phyloP scores from a whole-genome alignment of 139 green algal genomes.

The Desmodesmus armatus region DNA sequence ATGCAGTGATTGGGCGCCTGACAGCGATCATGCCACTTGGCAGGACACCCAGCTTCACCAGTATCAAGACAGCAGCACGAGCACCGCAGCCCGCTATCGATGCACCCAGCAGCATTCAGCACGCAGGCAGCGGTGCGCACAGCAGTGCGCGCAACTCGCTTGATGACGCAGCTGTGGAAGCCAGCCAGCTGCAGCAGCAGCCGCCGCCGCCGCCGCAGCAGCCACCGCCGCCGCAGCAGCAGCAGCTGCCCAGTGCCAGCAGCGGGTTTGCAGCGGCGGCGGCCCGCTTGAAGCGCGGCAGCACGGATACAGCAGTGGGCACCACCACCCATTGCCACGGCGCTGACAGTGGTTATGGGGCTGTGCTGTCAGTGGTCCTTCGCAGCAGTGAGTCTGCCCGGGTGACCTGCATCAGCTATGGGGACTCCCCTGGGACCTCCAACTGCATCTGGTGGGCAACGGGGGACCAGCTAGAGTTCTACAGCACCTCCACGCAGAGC shows the following conservation, averaged over 20 bases:
- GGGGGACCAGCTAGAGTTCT: conserved; percentile 53
- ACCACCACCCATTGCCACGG: not conserved
- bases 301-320: not conserved
- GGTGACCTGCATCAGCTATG: conserved; percentile 39
- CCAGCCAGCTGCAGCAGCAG: no score
- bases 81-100: no score
- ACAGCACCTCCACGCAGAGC: conserved; percentile 49
- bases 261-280: not conserved
- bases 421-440: conserved; percentile 4
- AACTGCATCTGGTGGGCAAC: conserved; percentile 52
- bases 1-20: conserved; percentile 45
- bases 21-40: conserved; percentile 37
- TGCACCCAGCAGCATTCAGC: no score
- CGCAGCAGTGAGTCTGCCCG: conserved; percentile 41
- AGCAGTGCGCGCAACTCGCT: no score
- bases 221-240: no score
- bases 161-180: no score
- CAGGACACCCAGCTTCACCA: not conserved
- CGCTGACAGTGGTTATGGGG: not conserved
- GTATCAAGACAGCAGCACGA: conserved; percentile 7
- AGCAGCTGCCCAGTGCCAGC: no score
- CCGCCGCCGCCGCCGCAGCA: no score
- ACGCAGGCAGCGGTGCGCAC: no score
- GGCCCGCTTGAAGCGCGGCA: not conserved
- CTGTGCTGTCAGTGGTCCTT: not conserved